Evolutionary conservation across 805 yeast genomes (phyloP).

Genomic region (Lipomyces sp.): DNA sequence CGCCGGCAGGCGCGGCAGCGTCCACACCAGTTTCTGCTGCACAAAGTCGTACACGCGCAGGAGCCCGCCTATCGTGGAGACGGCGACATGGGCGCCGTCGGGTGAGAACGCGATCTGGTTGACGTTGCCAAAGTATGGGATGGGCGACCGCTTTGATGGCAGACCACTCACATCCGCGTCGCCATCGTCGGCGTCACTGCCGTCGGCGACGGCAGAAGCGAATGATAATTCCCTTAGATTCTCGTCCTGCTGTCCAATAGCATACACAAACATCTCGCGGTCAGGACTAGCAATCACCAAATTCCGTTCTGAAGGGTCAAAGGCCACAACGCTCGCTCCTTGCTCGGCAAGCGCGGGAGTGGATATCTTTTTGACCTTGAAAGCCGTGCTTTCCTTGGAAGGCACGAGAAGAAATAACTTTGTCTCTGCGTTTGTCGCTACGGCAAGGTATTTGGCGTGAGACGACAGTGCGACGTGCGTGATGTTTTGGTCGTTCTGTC

Average conservation of each 20-base stretch:
- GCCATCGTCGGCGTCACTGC: slow-evolving; percentile 33
- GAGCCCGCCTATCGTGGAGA: slow-evolving; percentile 63
- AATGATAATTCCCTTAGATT: not conserved
- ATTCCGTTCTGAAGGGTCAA: slow-evolving; percentile 42
- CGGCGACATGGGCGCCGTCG: slow-evolving; percentile 47
- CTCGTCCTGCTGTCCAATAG: slow-evolving; percentile 28
- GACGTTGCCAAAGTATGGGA: slow-evolving; percentile 51
- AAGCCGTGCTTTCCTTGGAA: slow-evolving; percentile 37
- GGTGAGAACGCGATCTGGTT: slow-evolving; percentile 51
- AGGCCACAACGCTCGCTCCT: slow-evolving; percentile 57
- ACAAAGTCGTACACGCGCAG: slow-evolving; percentile 49
- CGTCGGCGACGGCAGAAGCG: slow-evolving; percentile 33
- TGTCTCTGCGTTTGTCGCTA: slow-evolving; percentile 64
- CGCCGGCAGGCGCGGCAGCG: slow-evolving; percentile 58
- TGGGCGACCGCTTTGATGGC: slow-evolving; percentile 14
- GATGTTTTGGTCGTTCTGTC: slow-evolving; percentile 78
- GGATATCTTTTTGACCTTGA: slow-evolving; percentile 54
- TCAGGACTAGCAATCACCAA: slow-evolving; percentile 55
- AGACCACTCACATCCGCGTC: slow-evolving; percentile 42
- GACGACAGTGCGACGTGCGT: slow-evolving; percentile 62
- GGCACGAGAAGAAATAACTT: slow-evolving; percentile 65
- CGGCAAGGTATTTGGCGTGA: slow-evolving; percentile 64
- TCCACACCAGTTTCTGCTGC: slow-evolving; percentile 34
- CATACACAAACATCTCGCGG: slow-evolving; percentile 54
- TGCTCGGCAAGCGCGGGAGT: slow-evolving; percentile 39